A percentile compares a stretch with the other conserved stretches of the same genome.
These are phyloP conservation scores for Aspergillus haitiensis DNA, from an alignment of 495 filamentous ascomycete species.

Conservation along the genomic window DNA sequence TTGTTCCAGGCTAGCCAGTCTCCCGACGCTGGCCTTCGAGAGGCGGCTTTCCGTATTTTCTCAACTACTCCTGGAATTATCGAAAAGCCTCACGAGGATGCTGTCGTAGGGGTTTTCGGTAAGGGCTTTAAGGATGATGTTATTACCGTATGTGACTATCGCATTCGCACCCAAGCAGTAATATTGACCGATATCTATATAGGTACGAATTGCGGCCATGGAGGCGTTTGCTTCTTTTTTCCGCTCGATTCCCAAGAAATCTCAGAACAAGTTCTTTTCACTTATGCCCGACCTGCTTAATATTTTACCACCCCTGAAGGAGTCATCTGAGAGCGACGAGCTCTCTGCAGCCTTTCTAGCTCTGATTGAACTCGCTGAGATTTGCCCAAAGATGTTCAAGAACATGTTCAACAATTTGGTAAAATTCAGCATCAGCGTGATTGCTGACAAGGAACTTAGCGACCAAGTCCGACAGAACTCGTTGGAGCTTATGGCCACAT, in stretches of 20 bases:
- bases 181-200: constrained; percentile 12
- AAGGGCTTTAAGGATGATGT: constrained; percentile 90
- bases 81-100: constrained; percentile 88
- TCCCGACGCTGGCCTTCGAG: constrained; percentile 73
- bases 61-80: constrained; percentile 94
- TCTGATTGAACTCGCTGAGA: constrained; percentile 89
- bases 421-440: constrained; percentile 84
- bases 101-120: constrained; percentile 79
- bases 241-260: constrained; percentile 80
- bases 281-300: constrained; percentile 89
- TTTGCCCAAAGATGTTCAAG: constrained; percentile 95
- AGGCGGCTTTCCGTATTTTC: constrained; percentile 91
- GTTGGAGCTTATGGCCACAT: constrained; percentile 95
- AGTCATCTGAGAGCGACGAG: constrained; percentile 81
- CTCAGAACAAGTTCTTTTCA: constrained; percentile 79
- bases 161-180: background rate
- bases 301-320: constrained; percentile 89
- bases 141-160: constrained; percentile 57
- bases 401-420: constrained; percentile 85
- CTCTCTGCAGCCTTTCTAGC: constrained; percentile 85
- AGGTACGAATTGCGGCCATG: constrained; percentile 90
- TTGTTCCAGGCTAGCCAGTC: constrained; percentile 89
- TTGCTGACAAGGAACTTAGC: constrained; percentile 91
- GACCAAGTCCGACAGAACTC: constrained; percentile 92
- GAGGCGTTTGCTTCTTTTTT: constrained; percentile 97